Percentiles rank a stretch among this genome's conserved stretches.
These are phyloP conservation scores for Purpureocillium takamizusanense DNA, from an alignment of 2,329 filamentous ascomycete genomes.

Conservation along the genomic window DNA sequence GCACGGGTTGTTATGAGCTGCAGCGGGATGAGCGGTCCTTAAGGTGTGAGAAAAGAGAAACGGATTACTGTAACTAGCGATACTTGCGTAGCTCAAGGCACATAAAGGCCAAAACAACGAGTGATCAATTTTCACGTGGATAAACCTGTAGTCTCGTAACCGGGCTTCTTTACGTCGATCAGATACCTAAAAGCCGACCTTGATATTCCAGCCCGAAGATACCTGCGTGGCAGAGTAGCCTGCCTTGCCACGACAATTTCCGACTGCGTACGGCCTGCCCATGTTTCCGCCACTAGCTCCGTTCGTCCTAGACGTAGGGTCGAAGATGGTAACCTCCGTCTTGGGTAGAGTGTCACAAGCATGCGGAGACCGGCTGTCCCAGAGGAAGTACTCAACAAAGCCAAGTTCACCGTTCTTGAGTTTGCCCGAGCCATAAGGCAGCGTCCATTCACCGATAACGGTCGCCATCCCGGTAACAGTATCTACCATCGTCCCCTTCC, in stretches of 20 bases:
- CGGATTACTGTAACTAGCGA: too few species aligned
- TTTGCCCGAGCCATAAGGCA: constrained; percentile 5
- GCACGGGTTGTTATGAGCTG: too few species aligned
- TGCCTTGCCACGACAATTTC: constrained; percentile 8
- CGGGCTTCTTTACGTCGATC: too few species aligned
- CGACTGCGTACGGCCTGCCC: constrained; percentile 10
- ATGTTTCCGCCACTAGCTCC: constrained; percentile 8
- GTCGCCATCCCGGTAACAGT: constrained; percentile 2
- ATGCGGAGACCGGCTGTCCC: constrained; percentile 8
- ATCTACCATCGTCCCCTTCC: constrained; percentile 11
- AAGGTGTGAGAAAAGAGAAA: too few species aligned
- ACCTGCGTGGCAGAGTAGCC: constrained; percentile 1
- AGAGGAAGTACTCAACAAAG: constrained; percentile 13
- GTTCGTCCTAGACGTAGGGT: constrained; percentile 7
- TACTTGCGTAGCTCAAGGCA: too few species aligned
- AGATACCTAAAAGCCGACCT: constrained; percentile 7
- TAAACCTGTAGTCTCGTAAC: too few species aligned
- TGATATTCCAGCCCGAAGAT: constrained; percentile 4
- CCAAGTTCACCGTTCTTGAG: constrained; percentile 4
- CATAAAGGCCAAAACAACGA: too few species aligned
- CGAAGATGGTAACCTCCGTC: constrained; percentile 7
- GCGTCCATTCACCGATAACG: constrained; percentile 9
- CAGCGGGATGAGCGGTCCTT: too few species aligned
- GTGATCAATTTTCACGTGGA: too few species aligned
- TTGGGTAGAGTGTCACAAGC: constrained; percentile 9